A percentile compares a stretch with the other conserved stretches of the same genome.
Conservation (phyloP, 805 yeast species). For the Debaryomyces prosopidis region DNA sequence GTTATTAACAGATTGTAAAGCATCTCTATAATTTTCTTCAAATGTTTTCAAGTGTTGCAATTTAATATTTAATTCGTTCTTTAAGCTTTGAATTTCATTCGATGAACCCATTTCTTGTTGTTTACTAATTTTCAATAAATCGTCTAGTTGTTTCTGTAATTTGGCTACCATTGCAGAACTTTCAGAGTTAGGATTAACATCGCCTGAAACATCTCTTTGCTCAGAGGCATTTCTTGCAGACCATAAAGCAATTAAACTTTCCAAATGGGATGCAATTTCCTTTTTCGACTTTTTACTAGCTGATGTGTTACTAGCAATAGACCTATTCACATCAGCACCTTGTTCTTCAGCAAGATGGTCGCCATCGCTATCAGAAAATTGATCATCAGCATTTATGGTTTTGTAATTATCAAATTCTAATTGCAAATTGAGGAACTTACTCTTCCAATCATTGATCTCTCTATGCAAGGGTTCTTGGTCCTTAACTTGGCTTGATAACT, state of each 20-base stretch:
- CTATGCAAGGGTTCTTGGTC: slow-evolving; percentile 46
- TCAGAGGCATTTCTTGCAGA: slow-evolving; percentile 13
- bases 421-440: slow-evolving; percentile 43
- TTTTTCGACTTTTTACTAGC: slow-evolving; percentile 24
- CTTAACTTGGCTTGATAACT: slow-evolving; percentile 40
- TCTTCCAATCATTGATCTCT: slow-evolving; percentile 49
- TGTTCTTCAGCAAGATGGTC: slow-evolving; percentile 18
- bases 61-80: slow-evolving; percentile 32
- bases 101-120: slow-evolving; percentile 38
- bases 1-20: slow-evolving; percentile 69
- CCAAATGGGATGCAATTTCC: slow-evolving; percentile 36
- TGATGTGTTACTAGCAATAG: slow-evolving; percentile 19
- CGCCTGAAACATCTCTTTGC: slow-evolving; percentile 3
- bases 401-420: slow-evolving; percentile 45
- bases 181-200: slow-evolving; percentile 10
- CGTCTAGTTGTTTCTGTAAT: slow-evolving; percentile 59
- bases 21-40: slow-evolving; percentile 70
- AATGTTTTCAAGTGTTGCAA: slow-evolving; percentile 31
- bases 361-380: slow-evolving; percentile 30
- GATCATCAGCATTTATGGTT: slow-evolving; percentile 33
- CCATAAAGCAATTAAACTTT: slow-evolving; percentile 37
- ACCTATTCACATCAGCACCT: slow-evolving; percentile 16
- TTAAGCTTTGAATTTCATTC: slow-evolving; percentile 30
- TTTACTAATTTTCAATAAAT: slow-evolving; percentile 49
- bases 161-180: slow-evolving; percentile 31